These are phyloP conservation scores for Xylaria sp. DNA, from an alignment of 2,329 filamentous ascomycete species.

Conservation along the genomic window DNA sequence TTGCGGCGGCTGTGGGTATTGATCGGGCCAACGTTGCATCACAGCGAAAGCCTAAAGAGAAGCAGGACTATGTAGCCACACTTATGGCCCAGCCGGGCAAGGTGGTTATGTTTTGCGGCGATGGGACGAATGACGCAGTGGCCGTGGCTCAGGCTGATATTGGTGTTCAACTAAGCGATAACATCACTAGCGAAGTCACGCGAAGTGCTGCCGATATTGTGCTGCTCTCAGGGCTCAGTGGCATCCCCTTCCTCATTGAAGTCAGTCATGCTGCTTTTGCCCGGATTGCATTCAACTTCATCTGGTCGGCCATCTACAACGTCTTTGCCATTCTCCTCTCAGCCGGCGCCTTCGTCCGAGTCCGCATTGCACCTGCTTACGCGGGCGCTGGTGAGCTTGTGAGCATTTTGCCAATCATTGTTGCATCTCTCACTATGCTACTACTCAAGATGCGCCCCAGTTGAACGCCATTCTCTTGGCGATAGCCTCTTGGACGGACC, in stretches of 20 bases:
- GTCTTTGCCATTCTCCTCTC: conserved; percentile 73
- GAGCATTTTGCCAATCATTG: conserved; percentile 73
- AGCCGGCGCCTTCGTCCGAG: conserved; percentile 68
- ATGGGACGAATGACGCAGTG: conserved; percentile 82
- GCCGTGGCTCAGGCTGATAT: conserved; percentile 77
- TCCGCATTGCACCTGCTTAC: conserved; percentile 62
- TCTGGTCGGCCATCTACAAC: conserved; percentile 78
- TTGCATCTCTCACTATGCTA: conserved; percentile 30
- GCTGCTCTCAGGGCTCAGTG: conserved; percentile 66
- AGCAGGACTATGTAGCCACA: conserved; percentile 56
- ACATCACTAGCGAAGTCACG: conserved; percentile 69
- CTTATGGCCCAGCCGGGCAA: conserved; percentile 46
- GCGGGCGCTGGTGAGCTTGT: conserved; percentile 72
- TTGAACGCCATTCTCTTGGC: not conserved
- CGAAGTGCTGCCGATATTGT: conserved; percentile 75
- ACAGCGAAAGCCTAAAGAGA: conserved; percentile 58
- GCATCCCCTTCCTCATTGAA: conserved; percentile 68
- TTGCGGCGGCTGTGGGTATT: conserved; percentile 56
- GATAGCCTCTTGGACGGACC: not conserved
- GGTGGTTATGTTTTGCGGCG: conserved; percentile 75
- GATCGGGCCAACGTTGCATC: conserved; percentile 52
- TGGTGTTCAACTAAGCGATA: conserved; percentile 72
- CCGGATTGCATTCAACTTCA: conserved; percentile 74
- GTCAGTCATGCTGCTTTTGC: conserved; percentile 57
- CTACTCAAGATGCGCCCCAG: conserved; percentile 21